Base-by-base conservation (phyloP, 1,284 basidiomycete species). In the Trametes polyzona region DNA sequence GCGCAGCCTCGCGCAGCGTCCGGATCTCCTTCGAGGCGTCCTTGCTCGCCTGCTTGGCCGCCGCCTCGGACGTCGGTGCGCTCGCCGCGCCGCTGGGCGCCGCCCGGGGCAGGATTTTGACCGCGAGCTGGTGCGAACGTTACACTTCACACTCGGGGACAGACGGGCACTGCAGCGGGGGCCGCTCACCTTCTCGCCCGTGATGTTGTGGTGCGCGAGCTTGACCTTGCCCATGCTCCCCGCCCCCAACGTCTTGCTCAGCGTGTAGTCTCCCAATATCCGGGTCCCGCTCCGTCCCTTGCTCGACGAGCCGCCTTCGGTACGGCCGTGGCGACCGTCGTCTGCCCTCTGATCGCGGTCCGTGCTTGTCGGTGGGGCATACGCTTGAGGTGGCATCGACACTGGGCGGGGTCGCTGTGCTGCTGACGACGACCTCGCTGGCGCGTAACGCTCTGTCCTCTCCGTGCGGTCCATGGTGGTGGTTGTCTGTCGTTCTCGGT, bases 221-320 rank as follows among this genome's bases (percentile, higher is more conserved):
- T 98, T 99, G 69, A 99, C 97, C 73, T 98, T 98, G 65, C 96
- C 97, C 96, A 99, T 99, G 73, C 93, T 96, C 35, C 97, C 96
- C 36, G 95, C 95, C 47, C 97, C 96, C 32, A 99, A 83, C 3
- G 96, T 98, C 83, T 98, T 98, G 68, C 93, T 93, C 62, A 99
- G 84, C 59, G 93, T 93, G 78, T 98, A 99, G 72, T 98, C 95
- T 37, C 96, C 96, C 12, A 99, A 79, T 65, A 88, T 83, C 69
- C 84, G 78, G 69, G 84, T 84, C 42, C 82, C 77, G 58, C 79
- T 72, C 63, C 76, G 69, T 64, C 72, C 47, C 69, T 72, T 71
- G 68, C 60, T 67, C 69, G 65, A 63, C 63, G 63, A 41, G 64
- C 64, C 57, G 60, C 66, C 65, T 65, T 73, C 63, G 61, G 70